Percentiles rank a stretch among this genome's conserved stretches.
Evolutionary conservation across 495 filamentous ascomycete genomes (phyloP).

Genomic region (Penicillium subrubescens): DNA sequence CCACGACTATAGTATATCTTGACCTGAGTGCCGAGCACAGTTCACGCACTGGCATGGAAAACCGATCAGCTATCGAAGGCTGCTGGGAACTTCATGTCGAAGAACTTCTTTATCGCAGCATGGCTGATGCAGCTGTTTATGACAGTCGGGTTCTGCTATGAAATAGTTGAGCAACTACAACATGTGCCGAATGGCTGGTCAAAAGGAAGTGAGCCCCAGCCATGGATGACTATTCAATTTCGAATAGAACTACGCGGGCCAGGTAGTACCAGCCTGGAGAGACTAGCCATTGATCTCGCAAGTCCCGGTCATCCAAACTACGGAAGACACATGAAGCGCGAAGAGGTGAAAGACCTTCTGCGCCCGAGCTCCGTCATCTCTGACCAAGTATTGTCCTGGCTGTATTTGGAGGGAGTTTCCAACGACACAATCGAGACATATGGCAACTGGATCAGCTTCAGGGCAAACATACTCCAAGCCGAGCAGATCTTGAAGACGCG

Average conservation of each 20-base stretch:
- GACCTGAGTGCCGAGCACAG: too few relatives aligned
- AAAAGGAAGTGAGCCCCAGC: slow-evolving; percentile 36
- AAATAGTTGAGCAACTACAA: slow-evolving; percentile 48
- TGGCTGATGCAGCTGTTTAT: slow-evolving; percentile 6
- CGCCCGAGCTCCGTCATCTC: slow-evolving; percentile 47
- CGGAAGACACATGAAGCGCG: slow-evolving; percentile 64
- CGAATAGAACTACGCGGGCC: slow-evolving; percentile 57
- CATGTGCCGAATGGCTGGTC: slow-evolving; percentile 50
- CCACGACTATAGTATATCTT: too few relatives aligned
- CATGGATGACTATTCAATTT: slow-evolving; percentile 47
- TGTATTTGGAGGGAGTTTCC: slow-evolving; percentile 47
- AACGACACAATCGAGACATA: slow-evolving; percentile 43
- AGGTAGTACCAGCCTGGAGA: slow-evolving; percentile 57
- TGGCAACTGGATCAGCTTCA: slow-evolving; percentile 61
- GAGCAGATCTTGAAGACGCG: slow-evolving; percentile 55
- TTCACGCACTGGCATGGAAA: background rate
- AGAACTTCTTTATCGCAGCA: background rate
- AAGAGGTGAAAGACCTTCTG: slow-evolving; percentile 53
- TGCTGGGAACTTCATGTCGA: background rate
- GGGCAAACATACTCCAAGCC: slow-evolving; percentile 51
- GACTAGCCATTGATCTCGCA: slow-evolving; percentile 61
- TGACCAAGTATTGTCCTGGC: slow-evolving; percentile 50
- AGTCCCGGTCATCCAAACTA: slow-evolving; percentile 62
- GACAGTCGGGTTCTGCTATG: slow-evolving; percentile 22
- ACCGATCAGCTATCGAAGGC: background rate